phyloP scores from a whole-genome alignment of 108 stramenopile genomes.

The Stephanodiscus minutulus region DNA sequence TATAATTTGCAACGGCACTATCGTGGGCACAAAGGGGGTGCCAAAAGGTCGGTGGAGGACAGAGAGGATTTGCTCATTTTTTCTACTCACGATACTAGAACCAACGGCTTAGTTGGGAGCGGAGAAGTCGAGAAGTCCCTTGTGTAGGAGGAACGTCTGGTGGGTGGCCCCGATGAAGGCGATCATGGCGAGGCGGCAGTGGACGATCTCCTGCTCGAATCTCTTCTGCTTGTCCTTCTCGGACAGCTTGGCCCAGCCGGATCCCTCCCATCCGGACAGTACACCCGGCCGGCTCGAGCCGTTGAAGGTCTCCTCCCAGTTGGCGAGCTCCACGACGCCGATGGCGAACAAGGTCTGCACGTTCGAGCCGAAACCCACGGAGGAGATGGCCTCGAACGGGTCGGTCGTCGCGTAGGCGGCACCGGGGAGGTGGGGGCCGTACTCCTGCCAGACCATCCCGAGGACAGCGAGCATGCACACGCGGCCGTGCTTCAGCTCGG shows the following conservation, averaged over 20 bases:
- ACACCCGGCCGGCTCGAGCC: constrained; percentile 80
- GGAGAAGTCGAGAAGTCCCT: constrained; percentile 68
- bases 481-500: constrained; percentile 87
- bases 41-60: background rate
- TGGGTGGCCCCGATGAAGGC: constrained; percentile 82
- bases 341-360: constrained; percentile 80
- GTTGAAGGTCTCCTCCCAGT: constrained; percentile 66
- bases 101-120: constrained; percentile 6
- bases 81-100: background rate
- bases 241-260: constrained; percentile 47
- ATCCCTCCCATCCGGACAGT: constrained; percentile 61
- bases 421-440: constrained; percentile 78
- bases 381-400: constrained; percentile 71
- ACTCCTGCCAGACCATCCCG: constrained; percentile 83
- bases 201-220: constrained; percentile 72
- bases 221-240: constrained; percentile 46
- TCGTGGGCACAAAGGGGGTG: background rate
- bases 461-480: constrained; percentile 79
- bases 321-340: constrained; percentile 69
- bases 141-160: constrained; percentile 83
- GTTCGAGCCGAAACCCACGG: constrained; percentile 80
- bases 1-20: background rate
- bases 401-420: constrained; percentile 76
- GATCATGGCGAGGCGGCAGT: constrained; percentile 92
- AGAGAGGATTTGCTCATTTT: background rate